These are phyloP conservation scores for Tetrapisispora fleetii DNA, from an alignment of 805 yeast genomes.

Conservation along the genomic window DNA sequence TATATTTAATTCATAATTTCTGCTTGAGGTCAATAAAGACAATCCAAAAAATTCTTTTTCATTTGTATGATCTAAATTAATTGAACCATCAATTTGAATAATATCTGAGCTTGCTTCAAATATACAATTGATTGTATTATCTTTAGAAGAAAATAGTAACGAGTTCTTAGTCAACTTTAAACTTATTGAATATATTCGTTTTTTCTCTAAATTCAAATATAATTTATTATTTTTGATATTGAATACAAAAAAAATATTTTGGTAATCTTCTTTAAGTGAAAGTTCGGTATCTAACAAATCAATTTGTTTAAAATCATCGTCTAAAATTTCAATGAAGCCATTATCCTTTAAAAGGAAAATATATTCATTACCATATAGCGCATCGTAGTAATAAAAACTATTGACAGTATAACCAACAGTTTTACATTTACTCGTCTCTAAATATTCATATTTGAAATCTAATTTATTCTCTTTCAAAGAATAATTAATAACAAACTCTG, in stretches of 20 bases:
- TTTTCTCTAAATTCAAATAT: slow-evolving; percentile 9
- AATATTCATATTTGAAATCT: neutral
- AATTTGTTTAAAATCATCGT: slow-evolving; percentile 4
- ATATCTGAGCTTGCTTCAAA: slow-evolving; percentile 4
- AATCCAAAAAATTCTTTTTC: slow-evolving; percentile 2
- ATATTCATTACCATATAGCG: slow-evolving; percentile 7
- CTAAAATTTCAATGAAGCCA: slow-evolving; percentile 13
- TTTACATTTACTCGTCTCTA: neutral
- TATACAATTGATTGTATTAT: neutral
- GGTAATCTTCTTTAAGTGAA: slow-evolving; percentile 1
- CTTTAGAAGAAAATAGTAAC: slow-evolving; percentile 5
- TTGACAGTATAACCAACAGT: slow-evolving; percentile 13
- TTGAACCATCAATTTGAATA: slow-evolving; percentile 4
- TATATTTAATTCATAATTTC: neutral
- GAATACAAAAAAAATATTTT: slow-evolving; percentile 1
- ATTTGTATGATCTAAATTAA: slow-evolving; percentile 2
- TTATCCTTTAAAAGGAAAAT: slow-evolving; percentile 12
- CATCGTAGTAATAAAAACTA: slow-evolving; percentile 9
- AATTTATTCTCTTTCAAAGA: neutral
- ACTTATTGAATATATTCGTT: slow-evolving; percentile 6
- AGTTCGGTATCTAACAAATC: slow-evolving; percentile 9
- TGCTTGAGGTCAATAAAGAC: neutral
- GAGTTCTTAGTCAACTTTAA: slow-evolving; percentile 2
- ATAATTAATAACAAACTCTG: neutral
- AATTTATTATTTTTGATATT: slow-evolving; percentile 9